phyloP scores from a whole-genome alignment of 2,329 filamentous ascomycete genomes.

The Trichoderma sp. region DNA sequence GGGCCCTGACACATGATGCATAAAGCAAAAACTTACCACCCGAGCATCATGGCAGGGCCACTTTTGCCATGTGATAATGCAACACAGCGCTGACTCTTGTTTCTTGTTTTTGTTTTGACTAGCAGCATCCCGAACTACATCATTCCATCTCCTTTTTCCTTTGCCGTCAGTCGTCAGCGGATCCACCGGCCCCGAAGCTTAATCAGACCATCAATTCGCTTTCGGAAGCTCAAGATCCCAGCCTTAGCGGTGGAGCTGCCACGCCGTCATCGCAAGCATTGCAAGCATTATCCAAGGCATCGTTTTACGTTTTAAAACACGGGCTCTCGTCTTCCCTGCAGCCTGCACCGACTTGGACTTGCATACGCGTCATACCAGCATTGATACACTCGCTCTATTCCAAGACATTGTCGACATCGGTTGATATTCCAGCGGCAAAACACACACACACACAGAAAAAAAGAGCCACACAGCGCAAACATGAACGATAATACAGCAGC shows the following conservation, averaged over 20 bases:
- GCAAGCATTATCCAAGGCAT: neutral
- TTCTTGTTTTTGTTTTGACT: neutral
- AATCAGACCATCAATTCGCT: constrained; percentile 7
- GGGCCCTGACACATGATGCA: neutral
- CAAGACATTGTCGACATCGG: neutral
- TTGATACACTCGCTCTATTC: neutral
- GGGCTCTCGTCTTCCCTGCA: neutral
- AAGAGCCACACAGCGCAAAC: neutral
- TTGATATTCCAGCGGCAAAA: neutral
- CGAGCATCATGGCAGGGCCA: neutral
- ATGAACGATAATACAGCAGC: neutral
- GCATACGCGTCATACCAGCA: neutral
- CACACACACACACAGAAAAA: neutral
- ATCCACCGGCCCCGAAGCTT: constrained; percentile 3
- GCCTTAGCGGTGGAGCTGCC: constrained; percentile 12
- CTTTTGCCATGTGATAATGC: neutral
- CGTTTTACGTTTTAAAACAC: neutral
- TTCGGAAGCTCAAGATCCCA: neutral
- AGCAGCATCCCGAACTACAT: neutral
- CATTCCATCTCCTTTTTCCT: neutral
- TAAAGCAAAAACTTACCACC: neutral
- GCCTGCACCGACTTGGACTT: too few relatives aligned
- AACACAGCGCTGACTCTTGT: neutral
- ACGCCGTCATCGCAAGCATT: neutral
- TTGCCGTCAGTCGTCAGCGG: neutral